Percentiles rank a stretch among this genome's conserved stretches.
Evolutionary conservation across 139 green algal genomes (phyloP).

Genomic region (Marvania coccoides): DNA sequence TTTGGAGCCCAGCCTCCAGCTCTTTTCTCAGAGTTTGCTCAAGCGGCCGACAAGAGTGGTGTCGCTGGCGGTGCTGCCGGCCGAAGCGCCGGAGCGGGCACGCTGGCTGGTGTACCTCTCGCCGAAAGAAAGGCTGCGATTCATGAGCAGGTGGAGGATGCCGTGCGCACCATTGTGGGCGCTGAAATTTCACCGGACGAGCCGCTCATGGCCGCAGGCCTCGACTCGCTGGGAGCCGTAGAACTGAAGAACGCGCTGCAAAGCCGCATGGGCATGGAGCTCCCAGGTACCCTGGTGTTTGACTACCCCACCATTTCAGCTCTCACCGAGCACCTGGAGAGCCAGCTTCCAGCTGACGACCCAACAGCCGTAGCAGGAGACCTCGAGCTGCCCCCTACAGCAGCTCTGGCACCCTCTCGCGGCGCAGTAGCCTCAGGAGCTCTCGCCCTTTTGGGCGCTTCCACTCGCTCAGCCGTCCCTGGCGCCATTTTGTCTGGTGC

Average conservation of each 20-base stretch:
- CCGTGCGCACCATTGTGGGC: conserved; percentile 40
- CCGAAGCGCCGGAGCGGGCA: neutral
- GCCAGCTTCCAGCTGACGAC: neutral
- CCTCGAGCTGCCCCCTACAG: neutral
- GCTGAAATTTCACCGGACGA: conserved; percentile 27
- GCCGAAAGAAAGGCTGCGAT: conserved; percentile 17
- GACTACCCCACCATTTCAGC: conserved; percentile 68
- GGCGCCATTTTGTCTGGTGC: conserved; percentile 8
- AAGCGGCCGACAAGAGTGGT: neutral
- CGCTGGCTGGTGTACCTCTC: neutral
- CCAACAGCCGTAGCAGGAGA: neutral
- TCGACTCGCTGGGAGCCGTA: conserved; percentile 67
- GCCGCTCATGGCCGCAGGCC: conserved; percentile 64
- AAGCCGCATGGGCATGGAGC: conserved; percentile 38
- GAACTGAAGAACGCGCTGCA: conserved; percentile 55
- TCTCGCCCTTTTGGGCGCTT: neutral
- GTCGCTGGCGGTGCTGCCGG: too few species aligned
- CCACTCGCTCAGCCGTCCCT: neutral
- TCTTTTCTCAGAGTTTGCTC: conserved; percentile 23
- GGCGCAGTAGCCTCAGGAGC: neutral
- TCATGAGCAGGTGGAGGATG: conserved; percentile 14
- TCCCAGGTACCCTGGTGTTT: conserved; percentile 78
- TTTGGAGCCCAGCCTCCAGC: conserved; percentile 12
- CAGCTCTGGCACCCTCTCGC: neutral
- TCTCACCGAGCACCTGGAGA: conserved; percentile 19